Conservation (phyloP, 2,329 filamentous ascomycete genomes). For the Helicocarpus griseus region DNA sequence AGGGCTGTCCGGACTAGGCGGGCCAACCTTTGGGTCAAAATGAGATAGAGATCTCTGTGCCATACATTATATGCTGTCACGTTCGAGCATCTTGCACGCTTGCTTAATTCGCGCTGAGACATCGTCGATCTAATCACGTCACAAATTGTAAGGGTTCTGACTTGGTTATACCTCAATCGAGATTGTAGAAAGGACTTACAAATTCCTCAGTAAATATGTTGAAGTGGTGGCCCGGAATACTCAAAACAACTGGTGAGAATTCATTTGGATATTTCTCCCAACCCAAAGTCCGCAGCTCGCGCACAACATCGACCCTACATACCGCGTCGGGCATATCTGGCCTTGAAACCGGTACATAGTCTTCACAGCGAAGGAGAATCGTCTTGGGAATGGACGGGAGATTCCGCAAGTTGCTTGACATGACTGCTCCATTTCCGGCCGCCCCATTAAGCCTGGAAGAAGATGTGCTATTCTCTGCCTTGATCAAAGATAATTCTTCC, state of each 20-base stretch:
- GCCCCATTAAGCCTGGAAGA: no score
- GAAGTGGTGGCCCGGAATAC: conserved; percentile 15
- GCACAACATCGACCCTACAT: conserved; percentile 12
- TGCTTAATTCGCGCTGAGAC: conserved; percentile 10
- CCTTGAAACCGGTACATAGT: conserved; percentile 10
- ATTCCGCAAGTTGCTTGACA: neutral
- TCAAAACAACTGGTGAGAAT: conserved; percentile 10
- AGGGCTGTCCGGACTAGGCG: neutral
- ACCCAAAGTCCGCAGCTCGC: conserved; percentile 10
- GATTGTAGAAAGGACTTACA: conserved; percentile 9
- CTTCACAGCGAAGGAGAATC: conserved; percentile 12
- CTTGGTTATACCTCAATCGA: no score
- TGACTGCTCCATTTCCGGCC: neutral
- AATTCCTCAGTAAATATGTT: conserved; percentile 13
- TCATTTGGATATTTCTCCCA: conserved; percentile 14
- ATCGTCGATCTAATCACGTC: conserved; percentile 11
- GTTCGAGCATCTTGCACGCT: conserved; percentile 13
- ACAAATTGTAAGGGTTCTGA: neutral
- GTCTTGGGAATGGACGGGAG: conserved; percentile 7
- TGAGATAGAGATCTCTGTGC: no score
- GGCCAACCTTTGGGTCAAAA: no score
- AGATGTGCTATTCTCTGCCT: no score
- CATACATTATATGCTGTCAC: neutral
- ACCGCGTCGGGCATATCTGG: conserved; percentile 5
- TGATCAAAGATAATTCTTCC: conserved; percentile 3